Conservation (phyloP, 306 rosid genomes). For the Vachellia pachyceras region DNA sequence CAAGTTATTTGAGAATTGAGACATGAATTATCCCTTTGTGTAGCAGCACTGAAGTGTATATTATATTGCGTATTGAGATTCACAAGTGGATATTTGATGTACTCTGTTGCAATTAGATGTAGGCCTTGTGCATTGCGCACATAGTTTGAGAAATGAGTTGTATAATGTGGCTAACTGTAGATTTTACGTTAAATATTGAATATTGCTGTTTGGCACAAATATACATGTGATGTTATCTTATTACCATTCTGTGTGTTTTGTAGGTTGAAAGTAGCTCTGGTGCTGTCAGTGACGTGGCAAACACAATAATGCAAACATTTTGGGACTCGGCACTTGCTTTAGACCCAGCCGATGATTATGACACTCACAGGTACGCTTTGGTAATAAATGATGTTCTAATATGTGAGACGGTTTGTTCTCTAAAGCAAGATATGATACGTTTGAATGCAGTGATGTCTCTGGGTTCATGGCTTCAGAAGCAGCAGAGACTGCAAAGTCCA, state of each 20-base stretch:
- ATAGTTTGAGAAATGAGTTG: not conserved
- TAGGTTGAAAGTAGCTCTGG: conserved; percentile 88
- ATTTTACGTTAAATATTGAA: not conserved
- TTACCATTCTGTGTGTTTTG: conserved; percentile 22
- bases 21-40: not conserved
- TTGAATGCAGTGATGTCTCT: conserved; percentile 82
- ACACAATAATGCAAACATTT: conserved; percentile 92
- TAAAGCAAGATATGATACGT: conserved; percentile 34
- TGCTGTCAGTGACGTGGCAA: conserved; percentile 70
- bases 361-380: conserved; percentile 71
- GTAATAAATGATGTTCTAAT: conserved; percentile 23
- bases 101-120: not conserved
- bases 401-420: conserved; percentile 35
- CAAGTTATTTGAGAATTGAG: not conserved
- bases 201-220: conserved; percentile 10
- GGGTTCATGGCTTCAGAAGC: conserved; percentile 72
- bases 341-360: conserved; percentile 90
- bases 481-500: conserved; percentile 62
- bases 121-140: not conserved
- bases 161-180: not conserved
- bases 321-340: conserved; percentile 96
- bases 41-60: conserved; percentile 10
- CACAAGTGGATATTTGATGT: not conserved
- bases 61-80: conserved; percentile 22
- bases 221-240: no score